Base-by-base conservation (phyloP, 768 basidiomycete species). In the Hypholoma sublateritium region DNA sequence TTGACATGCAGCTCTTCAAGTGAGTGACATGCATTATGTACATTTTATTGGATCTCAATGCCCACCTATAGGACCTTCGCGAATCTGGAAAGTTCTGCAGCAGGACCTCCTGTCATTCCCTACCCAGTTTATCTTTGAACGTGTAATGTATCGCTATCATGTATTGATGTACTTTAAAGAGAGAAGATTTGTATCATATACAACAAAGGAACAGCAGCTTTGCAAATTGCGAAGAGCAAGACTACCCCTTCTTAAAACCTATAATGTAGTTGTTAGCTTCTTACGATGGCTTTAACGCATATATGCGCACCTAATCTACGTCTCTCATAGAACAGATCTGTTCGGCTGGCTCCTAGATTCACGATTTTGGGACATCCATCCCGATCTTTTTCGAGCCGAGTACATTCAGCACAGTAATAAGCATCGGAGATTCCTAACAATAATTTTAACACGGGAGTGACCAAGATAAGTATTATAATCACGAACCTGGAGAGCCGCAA, bases 341-440 rank as follows among this genome's bases (percentile, higher is more conserved):
- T 96, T 66, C 93, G 80, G 67, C 91, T 91, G 8, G 94, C 94
- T 56, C 95, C 95, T n/a, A 97, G 79, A 69, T 97, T 96, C 59
- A 96, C 93, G 65, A 96, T 94, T 83, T 98, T 98, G 7, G 95
- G 95, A 77, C 97, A 99, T 0, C 97, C 97, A 72, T 99, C 97
- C 35, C 97, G 80, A 65, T 98, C 95, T 69, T 98, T 98, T 70
- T 99, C 97, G 49, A 98, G 76, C 49, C 95, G 80, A n/a, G 91
- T 94, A 67, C 93, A 98, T 75, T 96, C 95, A 1, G 96, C 95
- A 61, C 97, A 99, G 67, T 99, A 99, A 73, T 98, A 98, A 3
- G 97, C 97, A 70, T 99, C 97, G 22, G 95, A 98, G 50, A 99
- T 97, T 67, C 96, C 96, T 96, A 46, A 44, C 11, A n/a, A 34